phyloP scores from a whole-genome alignment of 371 early-diverging fungal species.

The Mortierella sp. region DNA sequence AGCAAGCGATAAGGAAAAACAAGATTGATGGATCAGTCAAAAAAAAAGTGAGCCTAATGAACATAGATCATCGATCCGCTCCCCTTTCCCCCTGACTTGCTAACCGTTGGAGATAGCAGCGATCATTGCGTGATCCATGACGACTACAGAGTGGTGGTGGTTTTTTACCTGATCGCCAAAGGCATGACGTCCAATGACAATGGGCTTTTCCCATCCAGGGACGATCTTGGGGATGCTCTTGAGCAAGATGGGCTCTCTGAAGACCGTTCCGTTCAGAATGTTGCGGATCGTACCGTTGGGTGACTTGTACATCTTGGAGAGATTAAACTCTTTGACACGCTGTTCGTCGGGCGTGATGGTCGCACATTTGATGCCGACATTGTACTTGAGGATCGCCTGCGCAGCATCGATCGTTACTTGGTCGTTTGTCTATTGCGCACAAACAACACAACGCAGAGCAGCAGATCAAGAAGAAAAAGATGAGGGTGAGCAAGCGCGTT shows the following conservation, averaged over 20 bases:
- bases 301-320: constrained; percentile 95
- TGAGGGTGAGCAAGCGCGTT: too few species aligned
- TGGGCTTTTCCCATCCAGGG: constrained; percentile 95
- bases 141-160: too few species aligned
- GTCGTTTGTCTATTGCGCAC: neutral
- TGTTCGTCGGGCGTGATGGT: constrained; percentile 96
- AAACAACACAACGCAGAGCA: too few species aligned
- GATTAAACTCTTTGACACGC: constrained; percentile 91
- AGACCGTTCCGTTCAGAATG: constrained; percentile 93
- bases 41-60: too few species aligned
- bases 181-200: constrained; percentile 94
- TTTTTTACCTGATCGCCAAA: constrained; percentile 89
- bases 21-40: too few species aligned
- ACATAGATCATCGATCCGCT: too few species aligned
- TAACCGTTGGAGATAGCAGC: too few species aligned
- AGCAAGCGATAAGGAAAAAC: too few species aligned
- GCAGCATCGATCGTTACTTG: constrained; percentile 92
- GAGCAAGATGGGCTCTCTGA: constrained; percentile 94
- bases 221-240: constrained; percentile 89
- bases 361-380: constrained; percentile 97
- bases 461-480: too few species aligned
- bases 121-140: too few species aligned
- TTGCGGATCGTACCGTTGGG: constrained; percentile 97
- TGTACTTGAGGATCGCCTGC: constrained; percentile 92
- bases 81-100: too few species aligned